phyloP scores from a whole-genome alignment of 805 yeast genomes.

The Blastobotrys attinorum region DNA sequence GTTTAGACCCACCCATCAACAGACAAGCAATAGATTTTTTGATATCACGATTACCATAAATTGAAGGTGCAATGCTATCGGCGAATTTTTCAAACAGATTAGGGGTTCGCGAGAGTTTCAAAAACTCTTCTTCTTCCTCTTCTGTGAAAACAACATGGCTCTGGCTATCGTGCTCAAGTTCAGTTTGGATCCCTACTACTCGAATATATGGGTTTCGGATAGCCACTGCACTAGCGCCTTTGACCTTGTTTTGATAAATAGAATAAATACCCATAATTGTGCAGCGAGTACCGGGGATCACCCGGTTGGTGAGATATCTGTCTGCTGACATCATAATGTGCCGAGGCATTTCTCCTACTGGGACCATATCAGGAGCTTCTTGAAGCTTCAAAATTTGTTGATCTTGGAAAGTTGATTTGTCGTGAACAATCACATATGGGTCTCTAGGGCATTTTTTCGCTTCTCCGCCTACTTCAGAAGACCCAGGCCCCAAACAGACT shows the following conservation, averaged over 20 bases:
- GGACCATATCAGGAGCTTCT: conserved; percentile 97
- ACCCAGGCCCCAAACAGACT: conserved; percentile 49
- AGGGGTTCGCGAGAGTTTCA: conserved; percentile 72
- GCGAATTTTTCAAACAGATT: conserved; percentile 81
- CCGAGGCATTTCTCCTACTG: conserved; percentile 98
- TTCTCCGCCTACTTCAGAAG: conserved; percentile 33
- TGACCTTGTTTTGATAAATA: conserved; percentile 63
- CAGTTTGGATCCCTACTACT: conserved; percentile 80
- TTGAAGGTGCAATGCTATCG: conserved; percentile 89
- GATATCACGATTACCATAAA: conserved; percentile 88
- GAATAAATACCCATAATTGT: conserved; percentile 90
- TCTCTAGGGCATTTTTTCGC: conserved; percentile 73
- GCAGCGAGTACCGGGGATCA: conserved; percentile 93
- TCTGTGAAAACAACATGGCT: conserved; percentile 66
- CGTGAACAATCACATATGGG: conserved; percentile 90
- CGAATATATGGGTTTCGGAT: conserved; percentile 87
- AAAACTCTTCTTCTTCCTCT: conserved; percentile 89
- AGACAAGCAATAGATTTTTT: conserved; percentile 90
- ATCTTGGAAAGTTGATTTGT: conserved; percentile 86
- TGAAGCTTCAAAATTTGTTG: conserved; percentile 91
- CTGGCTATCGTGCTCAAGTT: conserved; percentile 60
- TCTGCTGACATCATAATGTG: conserved; percentile 83
- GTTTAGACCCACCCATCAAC: conserved; percentile 90
- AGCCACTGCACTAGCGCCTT: conserved; percentile 58
- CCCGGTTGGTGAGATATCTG: conserved; percentile 78